Conservation (phyloP, 176 grass and related monocot genomes). For the Oryza nivara region DNA sequence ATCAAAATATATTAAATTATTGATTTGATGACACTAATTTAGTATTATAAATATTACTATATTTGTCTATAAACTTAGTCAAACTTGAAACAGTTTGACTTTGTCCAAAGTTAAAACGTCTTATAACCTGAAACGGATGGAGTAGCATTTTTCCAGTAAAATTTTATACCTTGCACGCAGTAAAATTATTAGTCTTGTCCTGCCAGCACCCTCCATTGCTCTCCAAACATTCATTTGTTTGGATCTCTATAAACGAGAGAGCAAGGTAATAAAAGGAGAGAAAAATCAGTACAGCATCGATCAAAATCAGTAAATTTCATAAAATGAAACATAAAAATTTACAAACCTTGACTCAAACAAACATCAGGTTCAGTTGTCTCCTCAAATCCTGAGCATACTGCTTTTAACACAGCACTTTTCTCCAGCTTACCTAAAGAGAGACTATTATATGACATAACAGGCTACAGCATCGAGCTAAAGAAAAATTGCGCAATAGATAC, state of each 20-base stretch:
- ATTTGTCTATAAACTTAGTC: too few relatives aligned
- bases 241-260: slow-evolving; percentile 52
- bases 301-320: neutral
- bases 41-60: too few relatives aligned
- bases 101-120: too few relatives aligned
- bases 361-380: slow-evolving; percentile 87
- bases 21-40: too few relatives aligned
- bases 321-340: slow-evolving; percentile 7
- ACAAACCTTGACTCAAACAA: slow-evolving; percentile 78
- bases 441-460: slow-evolving; percentile 13
- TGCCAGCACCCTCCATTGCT: slow-evolving; percentile 94
- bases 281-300: slow-evolving; percentile 20
- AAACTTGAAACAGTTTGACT: too few relatives aligned
- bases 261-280: slow-evolving; percentile 1
- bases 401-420: slow-evolving; percentile 78
- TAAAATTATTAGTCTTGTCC: slow-evolving; percentile 59
- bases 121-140: too few relatives aligned
- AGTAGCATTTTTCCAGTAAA: neutral
- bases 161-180: slow-evolving; percentile 75
- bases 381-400: slow-evolving; percentile 83
- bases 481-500: neutral
- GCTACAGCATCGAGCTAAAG: neutral
- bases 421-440: slow-evolving; percentile 68
- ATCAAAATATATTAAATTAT: too few relatives aligned
- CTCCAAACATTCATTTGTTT: slow-evolving; percentile 96